Conservation (phyloP, 2,329 filamentous ascomycete genomes). For the Hysterium pulicare region DNA sequence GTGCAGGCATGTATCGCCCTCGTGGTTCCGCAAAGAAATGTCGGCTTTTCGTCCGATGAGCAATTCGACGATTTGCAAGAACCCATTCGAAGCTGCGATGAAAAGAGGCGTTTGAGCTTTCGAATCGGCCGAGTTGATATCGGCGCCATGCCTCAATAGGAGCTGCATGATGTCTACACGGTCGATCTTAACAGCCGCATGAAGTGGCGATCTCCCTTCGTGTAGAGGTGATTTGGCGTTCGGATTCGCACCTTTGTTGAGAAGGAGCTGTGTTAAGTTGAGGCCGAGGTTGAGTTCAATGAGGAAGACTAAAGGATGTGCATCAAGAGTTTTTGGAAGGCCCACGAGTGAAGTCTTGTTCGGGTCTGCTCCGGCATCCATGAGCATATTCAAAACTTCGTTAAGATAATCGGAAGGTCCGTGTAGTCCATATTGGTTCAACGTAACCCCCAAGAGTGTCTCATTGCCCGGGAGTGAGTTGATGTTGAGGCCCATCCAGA, state of each 20-base stretch:
- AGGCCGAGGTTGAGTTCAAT: conserved; percentile 23
- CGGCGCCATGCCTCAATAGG: conserved; percentile 15
- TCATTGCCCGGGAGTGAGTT: not conserved
- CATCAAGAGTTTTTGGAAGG: conserved; percentile 6
- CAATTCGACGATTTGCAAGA: conserved; percentile 18
- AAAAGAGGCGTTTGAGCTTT: conserved; percentile 20
- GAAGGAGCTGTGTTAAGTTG: conserved; percentile 18
- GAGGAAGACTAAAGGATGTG: conserved; percentile 23
- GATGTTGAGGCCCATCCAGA: not conserved
- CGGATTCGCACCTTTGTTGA: conserved; percentile 18
- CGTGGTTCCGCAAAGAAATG: conserved; percentile 12
- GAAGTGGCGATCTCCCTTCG: conserved; percentile 22
- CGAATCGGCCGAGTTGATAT: conserved; percentile 17
- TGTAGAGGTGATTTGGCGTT: conserved; percentile 20
- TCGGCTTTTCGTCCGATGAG: conserved; percentile 19
- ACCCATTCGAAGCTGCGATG: conserved; percentile 17
- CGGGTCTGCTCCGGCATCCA: conserved; percentile 5
- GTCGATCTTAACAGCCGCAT: conserved; percentile 23
- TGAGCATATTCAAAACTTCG: not conserved
- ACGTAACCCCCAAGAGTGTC: not conserved
- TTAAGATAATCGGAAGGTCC: not conserved
- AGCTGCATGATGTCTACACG: conserved; percentile 23
- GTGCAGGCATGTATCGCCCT: conserved; percentile 22
- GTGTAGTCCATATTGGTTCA: not conserved
- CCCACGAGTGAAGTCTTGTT: conserved; percentile 4